Evolutionary conservation across 2,329 filamentous ascomycete species (phyloP), one percentile per base, ranked within the genome.

Genomic region (Fusarium brachygibbosum): DNA sequence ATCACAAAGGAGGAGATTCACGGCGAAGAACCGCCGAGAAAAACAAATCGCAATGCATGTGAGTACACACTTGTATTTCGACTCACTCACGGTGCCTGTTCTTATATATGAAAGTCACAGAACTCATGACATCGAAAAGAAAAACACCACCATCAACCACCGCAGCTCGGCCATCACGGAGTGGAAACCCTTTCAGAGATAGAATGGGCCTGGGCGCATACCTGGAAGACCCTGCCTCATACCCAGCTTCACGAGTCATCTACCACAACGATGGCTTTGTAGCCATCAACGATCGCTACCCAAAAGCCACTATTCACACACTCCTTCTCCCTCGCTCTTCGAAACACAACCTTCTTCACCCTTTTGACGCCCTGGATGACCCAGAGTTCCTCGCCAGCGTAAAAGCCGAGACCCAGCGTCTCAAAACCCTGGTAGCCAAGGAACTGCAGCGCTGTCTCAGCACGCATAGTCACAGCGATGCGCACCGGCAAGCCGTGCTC

Each of bases 251-350:
- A 7, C 81, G 86, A 11, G 86, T 94, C 21, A 85, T 95, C 70
- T 89, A 89, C 73, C 83, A 91, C 79, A 88, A 88, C 72, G 83
- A 88, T 13, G 82, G 88, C 64, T 93, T 92, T 70, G 91, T 94
- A 57, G 86, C 89, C 21, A 92, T 98, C 77, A 86, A 90, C 72
- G 96, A 99, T 81, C 83, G 89, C 65, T 99, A 89, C 76, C 94
- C 96, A 11, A 99, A 98, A 79, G 88, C 92, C 5, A 89, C 87
- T 5, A 84, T 98, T 6, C 96, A 99, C 81, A 85, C 93, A 2
- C 91, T 99, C 4, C 87, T 98, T n/a, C 88, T 98, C 7, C 93
- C 94, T 9, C 91, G 94, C 50, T 87, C 91, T 40, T 76, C 83
- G 1, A 74, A 77, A 4, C 87, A 89, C 75, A 88, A 85, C 71